Base-by-base conservation (phyloP, 768 basidiomycete species). In the Tylopilus sp. region DNA sequence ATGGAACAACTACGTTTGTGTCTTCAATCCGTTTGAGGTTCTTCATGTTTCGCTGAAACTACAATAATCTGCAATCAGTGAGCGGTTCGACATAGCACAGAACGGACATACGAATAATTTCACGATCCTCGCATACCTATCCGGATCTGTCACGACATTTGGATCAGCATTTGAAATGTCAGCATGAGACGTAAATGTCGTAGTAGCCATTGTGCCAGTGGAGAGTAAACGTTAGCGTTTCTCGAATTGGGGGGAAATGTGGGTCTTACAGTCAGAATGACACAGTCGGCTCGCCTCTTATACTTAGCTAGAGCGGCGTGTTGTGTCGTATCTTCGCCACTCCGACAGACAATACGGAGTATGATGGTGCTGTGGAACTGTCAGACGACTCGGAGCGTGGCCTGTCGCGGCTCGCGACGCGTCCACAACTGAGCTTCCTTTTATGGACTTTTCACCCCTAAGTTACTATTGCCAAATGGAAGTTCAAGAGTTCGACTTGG, bases 171-270 rank as follows among this genome's bases (percentile, higher is more conserved):
- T 6, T 1, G 6, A n/a, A n/a, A n/a, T n/a, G n/a, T n/a, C n/a
- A n/a, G n/a, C n/a, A n/a, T n/a, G n/a, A n/a, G n/a, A 13, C 1
- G 19, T 30, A 2, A 34, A 12, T 7, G 31, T 47, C 7, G 31
- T 29, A 24, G 45, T 53, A 9, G 40, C 33, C 51, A 53, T 47
- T 9, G 30, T 16, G n/a, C n/a, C n/a, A n/a, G n/a, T n/a, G 28
- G 13, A n/a, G 16, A 6, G 4, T 8, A 25, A 51, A 33, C 19
- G 11, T 55, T 37, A 42, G 47, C 8, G n/a, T 13, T 29, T 26
- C 24, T n/a, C n/a, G n/a, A n/a, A n/a, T n/a, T 22, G 30, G 37
- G 26, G 11, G 17, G 31, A n/a, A 17, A n/a, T 43, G 4, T 6
- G n/a, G 4, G 17, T n/a, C 48, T 29, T 43, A 53, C 54, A 1